These are phyloP conservation scores for Lentinula sp. DNA, from an alignment of 768 basidiomycete species.

Conservation along the genomic window DNA sequence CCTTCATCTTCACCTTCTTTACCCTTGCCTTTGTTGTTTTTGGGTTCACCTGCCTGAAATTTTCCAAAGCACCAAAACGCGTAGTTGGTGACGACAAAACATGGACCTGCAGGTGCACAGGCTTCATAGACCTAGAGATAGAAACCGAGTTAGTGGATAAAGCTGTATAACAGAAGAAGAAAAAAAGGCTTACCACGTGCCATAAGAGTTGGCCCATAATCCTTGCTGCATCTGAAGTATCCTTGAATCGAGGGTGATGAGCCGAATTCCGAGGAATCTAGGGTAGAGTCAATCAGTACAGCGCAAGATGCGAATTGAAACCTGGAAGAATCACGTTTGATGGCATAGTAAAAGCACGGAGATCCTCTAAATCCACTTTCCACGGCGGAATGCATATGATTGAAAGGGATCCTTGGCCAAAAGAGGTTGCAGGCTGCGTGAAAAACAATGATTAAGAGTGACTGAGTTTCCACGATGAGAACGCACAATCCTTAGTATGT, in stretches of 20 bases:
- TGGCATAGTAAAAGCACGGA: background rate
- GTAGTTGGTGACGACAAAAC: slow-evolving; percentile 1
- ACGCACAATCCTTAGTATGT: slow-evolving; percentile 1
- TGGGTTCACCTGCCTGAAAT: background rate
- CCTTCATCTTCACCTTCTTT: background rate
- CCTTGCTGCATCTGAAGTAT: background rate
- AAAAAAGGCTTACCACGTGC: background rate
- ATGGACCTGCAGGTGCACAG: background rate
- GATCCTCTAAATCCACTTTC: background rate
- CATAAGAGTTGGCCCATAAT: background rate
- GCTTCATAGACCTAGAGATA: background rate
- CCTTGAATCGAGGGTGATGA: background rate
- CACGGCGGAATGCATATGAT: background rate
- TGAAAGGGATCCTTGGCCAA: background rate
- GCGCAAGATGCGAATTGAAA: background rate
- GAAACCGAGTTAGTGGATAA: too few relatives aligned
- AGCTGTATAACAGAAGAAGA: background rate
- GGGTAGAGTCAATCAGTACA: background rate
- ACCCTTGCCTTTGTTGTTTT: background rate
- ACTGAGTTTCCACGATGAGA: too few relatives aligned
- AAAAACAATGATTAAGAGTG: background rate
- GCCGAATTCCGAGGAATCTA: background rate
- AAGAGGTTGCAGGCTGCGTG: background rate
- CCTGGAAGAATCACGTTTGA: background rate
- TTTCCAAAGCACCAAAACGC: background rate